Evolutionary conservation across 2,329 filamentous ascomycete genomes (phyloP).

Genomic region (Fusarium pininemorale): DNA sequence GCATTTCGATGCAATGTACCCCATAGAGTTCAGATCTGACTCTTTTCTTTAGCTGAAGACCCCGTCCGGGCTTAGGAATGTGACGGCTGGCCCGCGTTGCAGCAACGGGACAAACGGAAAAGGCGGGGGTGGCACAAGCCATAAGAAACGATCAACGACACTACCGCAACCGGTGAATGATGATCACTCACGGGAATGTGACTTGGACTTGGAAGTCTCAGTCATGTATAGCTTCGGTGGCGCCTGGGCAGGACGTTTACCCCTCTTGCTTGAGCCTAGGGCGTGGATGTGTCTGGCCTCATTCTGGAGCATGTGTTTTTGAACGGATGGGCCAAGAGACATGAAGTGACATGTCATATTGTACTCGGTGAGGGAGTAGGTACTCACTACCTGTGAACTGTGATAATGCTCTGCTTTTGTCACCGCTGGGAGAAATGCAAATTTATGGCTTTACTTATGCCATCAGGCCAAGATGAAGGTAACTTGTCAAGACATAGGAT

Average conservation of each 20-base stretch:
- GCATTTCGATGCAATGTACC: not conserved
- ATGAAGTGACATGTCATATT: rapidly evolving
- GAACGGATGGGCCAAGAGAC: too few relatives aligned
- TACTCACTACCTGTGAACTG: rapidly evolving
- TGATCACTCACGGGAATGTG: not conserved
- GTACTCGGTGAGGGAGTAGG: rapidly evolving
- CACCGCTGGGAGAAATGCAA: not conserved
- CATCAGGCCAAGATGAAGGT: too few relatives aligned
- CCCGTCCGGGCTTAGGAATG: not conserved
- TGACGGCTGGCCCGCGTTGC: not conserved
- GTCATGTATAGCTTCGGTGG: not conserved
- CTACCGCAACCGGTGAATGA: not conserved
- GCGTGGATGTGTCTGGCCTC: not conserved
- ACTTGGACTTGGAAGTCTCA: not conserved
- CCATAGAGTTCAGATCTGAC: not conserved
- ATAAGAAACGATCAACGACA: not conserved
- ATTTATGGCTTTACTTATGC: not conserved
- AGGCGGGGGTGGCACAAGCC: not conserved
- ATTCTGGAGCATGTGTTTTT: not conserved
- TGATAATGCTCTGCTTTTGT: rapidly evolving
- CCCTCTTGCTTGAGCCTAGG: not conserved
- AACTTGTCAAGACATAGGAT: not conserved
- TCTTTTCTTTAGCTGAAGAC: not conserved
- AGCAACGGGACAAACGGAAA: not conserved
- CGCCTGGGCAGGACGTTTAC: not conserved